Evolutionary conservation across 129 eudicot species (phyloP).

Genomic region (Oenanthe sinensis): DNA sequence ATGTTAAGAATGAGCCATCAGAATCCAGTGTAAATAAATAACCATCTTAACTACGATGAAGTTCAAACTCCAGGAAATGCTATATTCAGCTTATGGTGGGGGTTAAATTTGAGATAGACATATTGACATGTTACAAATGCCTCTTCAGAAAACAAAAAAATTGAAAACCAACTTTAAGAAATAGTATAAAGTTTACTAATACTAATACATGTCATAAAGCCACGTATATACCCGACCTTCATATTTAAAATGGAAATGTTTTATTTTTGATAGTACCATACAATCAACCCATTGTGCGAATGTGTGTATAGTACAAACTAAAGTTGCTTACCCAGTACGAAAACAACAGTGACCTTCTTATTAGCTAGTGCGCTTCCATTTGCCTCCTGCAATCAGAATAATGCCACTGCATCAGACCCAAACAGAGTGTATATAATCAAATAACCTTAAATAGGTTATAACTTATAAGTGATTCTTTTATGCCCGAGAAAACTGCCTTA

Average conservation of each 20-base stretch:
- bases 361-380: constrained; percentile 19
- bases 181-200: background rate
- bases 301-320: no score
- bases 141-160: background rate
- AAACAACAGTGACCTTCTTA: constrained; percentile 39
- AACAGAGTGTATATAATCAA: background rate
- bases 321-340: constrained; percentile 29
- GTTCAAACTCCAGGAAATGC: background rate
- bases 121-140: background rate
- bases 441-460: background rate
- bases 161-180: background rate
- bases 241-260: background rate
- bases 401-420: background rate
- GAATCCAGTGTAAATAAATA: background rate
- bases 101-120: background rate
- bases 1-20: background rate
- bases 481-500: background rate
- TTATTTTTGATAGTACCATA: background rate
- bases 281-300: background rate
- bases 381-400: constrained; percentile 33
- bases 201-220: no score
- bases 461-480: background rate
- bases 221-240: background rate
- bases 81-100: background rate
- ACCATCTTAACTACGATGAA: background rate